Conservation (phyloP, 148 eudicot species). For the Talinum fruticosum region DNA sequence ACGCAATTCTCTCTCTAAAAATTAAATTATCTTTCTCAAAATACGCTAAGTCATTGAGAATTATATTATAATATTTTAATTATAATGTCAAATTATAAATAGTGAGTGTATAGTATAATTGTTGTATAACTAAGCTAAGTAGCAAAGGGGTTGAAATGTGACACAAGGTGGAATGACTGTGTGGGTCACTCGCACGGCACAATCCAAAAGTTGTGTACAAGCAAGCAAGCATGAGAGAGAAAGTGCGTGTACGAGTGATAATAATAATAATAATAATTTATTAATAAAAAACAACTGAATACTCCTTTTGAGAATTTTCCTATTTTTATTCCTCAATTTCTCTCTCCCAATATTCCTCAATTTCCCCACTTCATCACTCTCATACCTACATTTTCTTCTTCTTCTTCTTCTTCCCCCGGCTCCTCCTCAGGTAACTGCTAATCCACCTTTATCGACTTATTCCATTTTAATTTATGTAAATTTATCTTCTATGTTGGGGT, state of each 20-base stretch:
- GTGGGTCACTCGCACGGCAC: constrained; percentile 27
- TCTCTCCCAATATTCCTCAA: background rate
- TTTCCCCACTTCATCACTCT: constrained; percentile 23
- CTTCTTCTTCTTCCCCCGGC: background rate
- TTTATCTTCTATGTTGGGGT: constrained; percentile 9
- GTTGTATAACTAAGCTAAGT: background rate
- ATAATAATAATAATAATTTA: too few species aligned
- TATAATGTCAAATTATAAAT: too few species aligned
- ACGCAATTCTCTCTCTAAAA: too few species aligned
- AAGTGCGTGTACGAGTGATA: background rate
- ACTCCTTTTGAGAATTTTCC: constrained; percentile 23
- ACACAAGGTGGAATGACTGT: constrained; percentile 27
- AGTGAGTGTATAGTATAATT: too few species aligned
- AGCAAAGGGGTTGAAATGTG: background rate
- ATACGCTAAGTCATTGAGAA: too few species aligned
- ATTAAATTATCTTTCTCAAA: too few species aligned
- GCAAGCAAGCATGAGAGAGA: background rate
- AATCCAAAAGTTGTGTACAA: constrained; percentile 16
- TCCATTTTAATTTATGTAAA: background rate
- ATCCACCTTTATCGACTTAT: background rate
- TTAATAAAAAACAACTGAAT: too few species aligned
- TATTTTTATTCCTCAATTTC: background rate
- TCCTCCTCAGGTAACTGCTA: constrained; percentile 28
- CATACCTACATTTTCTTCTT: constrained; percentile 7
- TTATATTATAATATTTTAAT: too few species aligned